Conservation (phyloP, 176 grass and related monocot genomes). For the Carex littledalei region DNA sequence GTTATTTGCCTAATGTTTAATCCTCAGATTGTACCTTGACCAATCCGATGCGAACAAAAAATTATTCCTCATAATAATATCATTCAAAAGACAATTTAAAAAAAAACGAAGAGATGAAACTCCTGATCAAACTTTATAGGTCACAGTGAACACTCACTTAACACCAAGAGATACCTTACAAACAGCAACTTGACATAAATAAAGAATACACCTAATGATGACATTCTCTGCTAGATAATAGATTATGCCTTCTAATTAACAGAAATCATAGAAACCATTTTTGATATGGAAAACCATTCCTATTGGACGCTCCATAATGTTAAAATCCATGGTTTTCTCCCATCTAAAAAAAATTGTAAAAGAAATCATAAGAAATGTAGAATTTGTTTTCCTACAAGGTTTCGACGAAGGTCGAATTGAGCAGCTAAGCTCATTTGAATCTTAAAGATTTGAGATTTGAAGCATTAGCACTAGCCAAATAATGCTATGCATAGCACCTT, state of each 20-base stretch:
- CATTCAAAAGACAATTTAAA: neutral
- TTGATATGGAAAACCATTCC: neutral
- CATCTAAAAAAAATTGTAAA: neutral
- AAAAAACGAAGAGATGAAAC: neutral
- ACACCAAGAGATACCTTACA: neutral
- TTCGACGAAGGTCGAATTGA: neutral
- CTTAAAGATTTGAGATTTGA: neutral
- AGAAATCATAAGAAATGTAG: neutral
- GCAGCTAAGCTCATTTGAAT: neutral
- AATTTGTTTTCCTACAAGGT: neutral
- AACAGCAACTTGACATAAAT: neutral
- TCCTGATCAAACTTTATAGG: neutral
- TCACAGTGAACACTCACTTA: neutral
- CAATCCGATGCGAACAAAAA: neutral
- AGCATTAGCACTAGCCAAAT: neutral
- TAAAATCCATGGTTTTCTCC: neutral
- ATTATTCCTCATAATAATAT: neutral
- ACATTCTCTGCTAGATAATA: neutral
- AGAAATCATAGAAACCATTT: neutral
- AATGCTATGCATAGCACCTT: neutral
- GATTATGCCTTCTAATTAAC: neutral
- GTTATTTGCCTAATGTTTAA: neutral
- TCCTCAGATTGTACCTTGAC: neutral
- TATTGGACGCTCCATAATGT: neutral
- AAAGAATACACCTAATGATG: neutral